Conservation (phyloP, 1,284 basidiomycete genomes). For the Microbotryum saponariae region DNA sequence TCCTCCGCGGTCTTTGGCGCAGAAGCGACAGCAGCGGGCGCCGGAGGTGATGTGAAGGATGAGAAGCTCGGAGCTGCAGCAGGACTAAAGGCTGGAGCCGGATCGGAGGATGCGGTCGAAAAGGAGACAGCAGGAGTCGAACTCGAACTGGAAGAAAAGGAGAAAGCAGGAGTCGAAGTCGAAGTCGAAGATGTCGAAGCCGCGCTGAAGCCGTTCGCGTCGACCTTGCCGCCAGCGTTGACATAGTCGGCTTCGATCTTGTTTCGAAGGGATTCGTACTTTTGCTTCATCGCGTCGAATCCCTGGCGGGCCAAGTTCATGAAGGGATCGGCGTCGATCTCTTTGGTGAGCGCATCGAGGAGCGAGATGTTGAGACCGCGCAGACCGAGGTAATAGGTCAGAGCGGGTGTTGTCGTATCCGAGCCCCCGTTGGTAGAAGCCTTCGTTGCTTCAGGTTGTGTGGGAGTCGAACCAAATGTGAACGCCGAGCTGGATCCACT, state of each 20-base stretch:
- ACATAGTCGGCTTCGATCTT: conserved; percentile 48
- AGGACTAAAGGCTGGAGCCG: too few species aligned
- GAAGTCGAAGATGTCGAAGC: too few species aligned
- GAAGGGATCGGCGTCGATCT: conserved; percentile 66
- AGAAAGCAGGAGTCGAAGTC: neutral
- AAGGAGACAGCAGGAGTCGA: neutral
- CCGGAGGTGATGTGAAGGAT: conserved; percentile 7
- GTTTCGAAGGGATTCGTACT: conserved; percentile 56
- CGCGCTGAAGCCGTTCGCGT: neutral
- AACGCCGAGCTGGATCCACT: conserved; percentile 14
- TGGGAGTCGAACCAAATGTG: conserved; percentile 13
- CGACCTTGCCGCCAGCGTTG: neutral
- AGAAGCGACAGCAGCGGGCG: neutral
- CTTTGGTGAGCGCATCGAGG: conserved; percentile 54
- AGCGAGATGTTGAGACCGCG: conserved; percentile 73
- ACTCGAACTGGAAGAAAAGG: neutral
- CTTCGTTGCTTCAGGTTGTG: conserved; percentile 31
- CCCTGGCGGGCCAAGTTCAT: conserved; percentile 51
- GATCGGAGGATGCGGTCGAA: too few species aligned
- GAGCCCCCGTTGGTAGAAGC: conserved; percentile 35
- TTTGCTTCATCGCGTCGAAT: conserved; percentile 47
- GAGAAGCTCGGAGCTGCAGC: neutral
- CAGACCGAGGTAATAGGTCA: conserved; percentile 61
- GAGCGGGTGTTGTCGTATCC: conserved; percentile 27
- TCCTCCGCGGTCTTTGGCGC: neutral